Evolutionary conservation across 2,329 filamentous ascomycete genomes (phyloP).

Genomic region (Botrytis fragariae): DNA sequence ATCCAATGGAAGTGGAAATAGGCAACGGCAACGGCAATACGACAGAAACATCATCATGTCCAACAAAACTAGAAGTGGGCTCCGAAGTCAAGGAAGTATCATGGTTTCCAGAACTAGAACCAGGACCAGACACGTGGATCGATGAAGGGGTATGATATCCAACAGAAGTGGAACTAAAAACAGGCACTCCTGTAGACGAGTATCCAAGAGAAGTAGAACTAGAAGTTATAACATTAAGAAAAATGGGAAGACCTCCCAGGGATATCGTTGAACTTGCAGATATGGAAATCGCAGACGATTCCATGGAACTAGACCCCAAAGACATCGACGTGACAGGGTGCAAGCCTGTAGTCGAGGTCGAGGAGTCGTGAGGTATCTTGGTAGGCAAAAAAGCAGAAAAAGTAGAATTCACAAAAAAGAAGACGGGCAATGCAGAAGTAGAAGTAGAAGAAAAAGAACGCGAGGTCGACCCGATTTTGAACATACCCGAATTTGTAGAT

Average conservation of each 20-base stretch:
- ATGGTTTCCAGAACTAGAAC: constrained; percentile 1
- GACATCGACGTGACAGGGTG: neutral
- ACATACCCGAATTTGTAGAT: constrained; percentile 27
- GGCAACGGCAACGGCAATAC: neutral
- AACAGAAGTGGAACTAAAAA: constrained; percentile 13
- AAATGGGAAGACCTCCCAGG: neutral
- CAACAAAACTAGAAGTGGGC: constrained; percentile 7
- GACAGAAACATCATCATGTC: constrained; percentile 1
- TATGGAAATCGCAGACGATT: constrained; percentile 4
- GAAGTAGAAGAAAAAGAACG: constrained; percentile 25
- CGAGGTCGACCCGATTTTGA: constrained; percentile 22
- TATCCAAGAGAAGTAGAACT: constrained; percentile 21
- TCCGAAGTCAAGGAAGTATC: constrained; percentile 1
- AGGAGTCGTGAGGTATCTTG: constrained; percentile 20
- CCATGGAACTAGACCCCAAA: constrained; percentile 3
- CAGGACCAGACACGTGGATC: neutral
- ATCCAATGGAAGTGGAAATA: constrained; percentile 13
- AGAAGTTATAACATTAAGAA: constrained; percentile 15
- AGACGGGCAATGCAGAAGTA: neutral
- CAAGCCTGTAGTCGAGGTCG: neutral
- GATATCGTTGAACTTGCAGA: constrained; percentile 18
- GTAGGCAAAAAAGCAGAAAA: constrained; percentile 3
- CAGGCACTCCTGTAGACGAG: neutral
- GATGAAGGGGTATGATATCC: constrained; percentile 10
- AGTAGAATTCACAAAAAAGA: constrained; percentile 15